Evolutionary conservation across 306 rosid genomes (phyloP), one percentile per base, ranked within the genome.

Genomic region (Corylus heterophylla): DNA sequence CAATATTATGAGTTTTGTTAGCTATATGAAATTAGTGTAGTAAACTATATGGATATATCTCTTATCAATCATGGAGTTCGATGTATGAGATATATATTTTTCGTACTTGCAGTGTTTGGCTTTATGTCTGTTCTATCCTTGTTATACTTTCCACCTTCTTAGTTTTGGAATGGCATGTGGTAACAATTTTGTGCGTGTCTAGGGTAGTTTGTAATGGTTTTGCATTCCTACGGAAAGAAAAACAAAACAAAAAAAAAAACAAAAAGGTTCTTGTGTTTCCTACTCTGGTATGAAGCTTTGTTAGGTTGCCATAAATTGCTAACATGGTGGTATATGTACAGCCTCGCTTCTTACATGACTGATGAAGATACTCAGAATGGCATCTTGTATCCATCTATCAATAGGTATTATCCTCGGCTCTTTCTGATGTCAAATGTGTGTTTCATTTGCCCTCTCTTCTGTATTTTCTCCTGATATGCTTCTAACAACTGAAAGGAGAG

Each of bases 261-360:
- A 39, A 39, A 39, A 39, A 4, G 6, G 7, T 5, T 39, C 44
- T 37, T 4, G 44, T 39, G 44, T 39, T 39, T 39, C 44, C 44
- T 39, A 39, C 6, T 4, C 44, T 39, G 6, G 44, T 39, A 66
- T 14, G 14, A 45, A 74, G 27, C 66, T 76, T 44, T 81, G 79
- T 72, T 64, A 17, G 70, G 70, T 63, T 50, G 54, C 66, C 42
- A 77, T 71, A 80, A 70, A 55, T 83, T 83, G 27, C 85, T 90
- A 79, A 87, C 79, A 73, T 77, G 62, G 56, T 89, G 73, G 83
- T 82, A 69, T 82, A 59, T 78, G 63, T 78, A 54, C 93, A 94
- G 98, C 88, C 98, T 94, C 79, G 97, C 98, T 80, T 87, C 97
- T 55, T 94, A 94, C 82, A 94, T 94, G 90, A 89, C 91, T 17